Conservation (phyloP, 2,329 filamentous ascomycete species). For the Ascochyta viciae-villosae region DNA sequence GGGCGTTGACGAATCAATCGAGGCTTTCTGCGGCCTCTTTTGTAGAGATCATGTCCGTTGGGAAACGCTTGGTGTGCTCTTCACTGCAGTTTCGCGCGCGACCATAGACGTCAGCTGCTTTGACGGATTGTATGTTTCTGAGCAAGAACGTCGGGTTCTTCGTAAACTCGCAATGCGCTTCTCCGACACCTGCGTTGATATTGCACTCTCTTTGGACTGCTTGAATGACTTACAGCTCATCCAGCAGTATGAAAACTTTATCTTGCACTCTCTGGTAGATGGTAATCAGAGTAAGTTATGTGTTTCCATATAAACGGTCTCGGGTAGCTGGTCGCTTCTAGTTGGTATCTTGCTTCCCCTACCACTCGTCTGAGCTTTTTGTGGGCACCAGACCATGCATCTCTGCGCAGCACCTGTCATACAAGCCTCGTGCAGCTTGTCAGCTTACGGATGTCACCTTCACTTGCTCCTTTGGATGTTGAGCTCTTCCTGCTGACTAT, state of each 20-base stretch:
- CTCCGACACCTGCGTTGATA: constrained; percentile 46
- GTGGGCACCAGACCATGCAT: too few relatives aligned
- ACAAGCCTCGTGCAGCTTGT: too few relatives aligned
- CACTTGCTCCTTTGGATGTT: too few relatives aligned
- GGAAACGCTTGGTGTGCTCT: neutral
- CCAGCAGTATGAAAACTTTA: constrained; percentile 21
- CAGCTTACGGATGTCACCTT: too few relatives aligned
- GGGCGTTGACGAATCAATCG: neutral
- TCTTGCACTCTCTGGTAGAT: constrained; percentile 8
- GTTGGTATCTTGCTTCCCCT: too few relatives aligned
- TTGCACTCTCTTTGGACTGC: constrained; percentile 38
- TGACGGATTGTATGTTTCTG: constrained; percentile 27
- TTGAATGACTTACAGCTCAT: constrained; percentile 5
- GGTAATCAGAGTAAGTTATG: constrained; percentile 1
- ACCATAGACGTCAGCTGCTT: constrained; percentile 50
- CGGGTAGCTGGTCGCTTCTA: neutral
- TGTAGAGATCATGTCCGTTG: neutral
- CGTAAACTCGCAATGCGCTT: neutral
- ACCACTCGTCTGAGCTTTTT: neutral
- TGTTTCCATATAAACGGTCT: neutral
- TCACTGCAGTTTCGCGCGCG: constrained; percentile 3
- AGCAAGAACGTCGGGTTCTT: neutral
- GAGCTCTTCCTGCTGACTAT: neutral
- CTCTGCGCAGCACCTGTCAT: too few relatives aligned
- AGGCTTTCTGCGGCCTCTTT: neutral